Evolutionary conservation across 352 stramenopile species (phyloP).

Genomic region (Elongisporangium undulatum): DNA sequence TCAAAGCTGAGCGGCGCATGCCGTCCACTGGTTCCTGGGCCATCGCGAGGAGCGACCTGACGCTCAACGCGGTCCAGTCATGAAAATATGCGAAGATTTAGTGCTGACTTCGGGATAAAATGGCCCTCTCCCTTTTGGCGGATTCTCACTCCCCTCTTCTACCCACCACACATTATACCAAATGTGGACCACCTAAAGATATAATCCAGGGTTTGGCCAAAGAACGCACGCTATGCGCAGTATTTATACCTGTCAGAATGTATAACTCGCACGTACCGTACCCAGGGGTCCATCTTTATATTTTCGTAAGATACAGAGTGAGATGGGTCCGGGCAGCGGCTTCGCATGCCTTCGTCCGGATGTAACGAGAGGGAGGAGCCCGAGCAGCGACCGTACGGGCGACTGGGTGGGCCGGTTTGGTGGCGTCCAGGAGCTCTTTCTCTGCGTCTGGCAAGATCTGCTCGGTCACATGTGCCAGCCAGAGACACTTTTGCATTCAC

Average conservation of each 20-base stretch:
- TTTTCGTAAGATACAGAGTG: neutral
- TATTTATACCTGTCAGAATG: neutral
- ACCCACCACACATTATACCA: neutral
- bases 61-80: neutral
- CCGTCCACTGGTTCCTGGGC: neutral
- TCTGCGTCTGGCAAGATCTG: constrained; percentile 1
- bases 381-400: neutral
- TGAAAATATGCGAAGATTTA: neutral
- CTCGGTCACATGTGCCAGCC: neutral
- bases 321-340: neutral
- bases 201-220: neutral
- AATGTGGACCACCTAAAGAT: neutral
- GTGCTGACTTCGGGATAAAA: neutral
- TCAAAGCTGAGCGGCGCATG: neutral
- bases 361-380: neutral
- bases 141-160: neutral
- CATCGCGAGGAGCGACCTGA: neutral
- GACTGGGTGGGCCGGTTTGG: neutral
- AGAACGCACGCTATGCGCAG: neutral
- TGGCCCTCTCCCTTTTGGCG: neutral
- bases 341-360: neutral
- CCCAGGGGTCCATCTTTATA: neutral
- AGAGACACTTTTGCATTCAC: neutral
- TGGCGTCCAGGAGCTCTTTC: constrained; percentile 4
- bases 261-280: neutral